Conservation (phyloP, 306 rosid genomes). For the Rosa lucieae region DNA sequence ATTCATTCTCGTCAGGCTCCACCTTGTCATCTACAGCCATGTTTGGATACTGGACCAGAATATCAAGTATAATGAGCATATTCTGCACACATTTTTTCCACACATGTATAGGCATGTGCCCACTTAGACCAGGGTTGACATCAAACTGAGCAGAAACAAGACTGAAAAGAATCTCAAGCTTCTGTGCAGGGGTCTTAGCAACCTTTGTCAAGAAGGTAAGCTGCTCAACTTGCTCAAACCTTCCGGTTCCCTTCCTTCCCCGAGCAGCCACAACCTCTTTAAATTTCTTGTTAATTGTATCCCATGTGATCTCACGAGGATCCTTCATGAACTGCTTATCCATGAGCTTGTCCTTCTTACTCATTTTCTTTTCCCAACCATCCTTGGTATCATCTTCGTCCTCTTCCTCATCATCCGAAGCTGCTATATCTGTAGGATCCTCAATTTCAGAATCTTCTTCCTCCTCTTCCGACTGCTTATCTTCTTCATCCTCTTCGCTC, state of each 20-base stretch:
- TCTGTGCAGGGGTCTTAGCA: slow-evolving; percentile 90
- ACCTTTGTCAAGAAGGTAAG: slow-evolving; percentile 75
- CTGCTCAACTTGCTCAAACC: slow-evolving; percentile 85
- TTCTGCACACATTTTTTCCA: slow-evolving; percentile 93
- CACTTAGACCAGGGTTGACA: slow-evolving; percentile 85
- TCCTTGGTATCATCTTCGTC: slow-evolving; percentile 32
- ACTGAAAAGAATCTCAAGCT: slow-evolving; percentile 74
- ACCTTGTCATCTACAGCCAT: slow-evolving; percentile 75
- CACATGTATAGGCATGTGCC: slow-evolving; percentile 89
- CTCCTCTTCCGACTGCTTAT: slow-evolving; percentile 41
- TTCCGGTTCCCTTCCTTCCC: slow-evolving; percentile 90
- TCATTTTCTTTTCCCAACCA: slow-evolving; percentile 58
- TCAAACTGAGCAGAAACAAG: slow-evolving; percentile 85
- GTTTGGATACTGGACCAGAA: slow-evolving; percentile 69
- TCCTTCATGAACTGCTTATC: slow-evolving; percentile 67
- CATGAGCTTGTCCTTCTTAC: slow-evolving; percentile 62
- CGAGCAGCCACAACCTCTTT: slow-evolving; percentile 84
- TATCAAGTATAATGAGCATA: slow-evolving; percentile 79
- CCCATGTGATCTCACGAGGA: slow-evolving; percentile 85
- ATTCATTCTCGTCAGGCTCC: slow-evolving; percentile 87
- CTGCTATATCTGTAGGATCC: slow-evolving; percentile 39
- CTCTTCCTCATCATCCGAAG: slow-evolving; percentile 42
- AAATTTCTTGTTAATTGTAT: slow-evolving; percentile 70
- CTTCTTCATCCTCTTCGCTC: slow-evolving; percentile 61
- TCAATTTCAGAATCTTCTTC: slow-evolving; percentile 60